A percentile compares a stretch with the other conserved stretches of the same genome.
Conservation (phyloP, 2,329 filamentous ascomycete species). For the Podosphaera fusca region DNA sequence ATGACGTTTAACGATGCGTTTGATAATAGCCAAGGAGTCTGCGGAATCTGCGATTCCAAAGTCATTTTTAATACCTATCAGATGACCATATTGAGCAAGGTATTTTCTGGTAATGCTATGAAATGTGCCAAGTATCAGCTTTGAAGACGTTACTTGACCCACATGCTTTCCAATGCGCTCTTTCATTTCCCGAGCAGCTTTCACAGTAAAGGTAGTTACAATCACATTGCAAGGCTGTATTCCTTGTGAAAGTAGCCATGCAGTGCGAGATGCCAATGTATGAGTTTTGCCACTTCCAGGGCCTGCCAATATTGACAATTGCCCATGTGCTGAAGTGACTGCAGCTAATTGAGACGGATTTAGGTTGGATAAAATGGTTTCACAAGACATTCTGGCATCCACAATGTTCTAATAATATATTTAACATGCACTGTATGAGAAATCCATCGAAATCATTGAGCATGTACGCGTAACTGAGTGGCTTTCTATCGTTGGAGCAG, state of each 20-base stretch:
- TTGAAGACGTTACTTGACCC: conserved; percentile 51
- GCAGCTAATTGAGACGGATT: conserved; percentile 41
- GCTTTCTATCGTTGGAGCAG: too few species aligned
- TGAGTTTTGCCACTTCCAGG: conserved; percentile 76
- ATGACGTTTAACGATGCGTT: conserved; percentile 59
- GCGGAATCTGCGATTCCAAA: conserved; percentile 79
- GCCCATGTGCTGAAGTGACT: conserved; percentile 34
- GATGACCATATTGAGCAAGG: conserved; percentile 57
- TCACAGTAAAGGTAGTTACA: conserved; percentile 92
- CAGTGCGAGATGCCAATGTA: conserved; percentile 77
- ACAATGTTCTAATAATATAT: background rate
- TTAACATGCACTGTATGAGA: too few species aligned
- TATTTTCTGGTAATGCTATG: conserved; percentile 82
- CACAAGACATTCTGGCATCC: conserved; percentile 8
- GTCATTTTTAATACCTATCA: conserved; percentile 58
- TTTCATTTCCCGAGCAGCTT: conserved; percentile 85
- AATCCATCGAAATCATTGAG: too few species aligned
- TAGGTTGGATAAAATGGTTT: conserved; percentile 30
- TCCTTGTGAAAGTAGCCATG: conserved; percentile 58
- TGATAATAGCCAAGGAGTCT: conserved; percentile 59
- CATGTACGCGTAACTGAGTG: too few species aligned
- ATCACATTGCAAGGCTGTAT: conserved; percentile 70
- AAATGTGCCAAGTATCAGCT: conserved; percentile 75
- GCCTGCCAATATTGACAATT: conserved; percentile 40
- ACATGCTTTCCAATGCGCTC: conserved; percentile 61